A percentile compares a stretch with the other conserved stretches of the same genome.
phyloP scores from a whole-genome alignment of 2,329 filamentous ascomycete genomes.

The Fusarium stilboides region DNA sequence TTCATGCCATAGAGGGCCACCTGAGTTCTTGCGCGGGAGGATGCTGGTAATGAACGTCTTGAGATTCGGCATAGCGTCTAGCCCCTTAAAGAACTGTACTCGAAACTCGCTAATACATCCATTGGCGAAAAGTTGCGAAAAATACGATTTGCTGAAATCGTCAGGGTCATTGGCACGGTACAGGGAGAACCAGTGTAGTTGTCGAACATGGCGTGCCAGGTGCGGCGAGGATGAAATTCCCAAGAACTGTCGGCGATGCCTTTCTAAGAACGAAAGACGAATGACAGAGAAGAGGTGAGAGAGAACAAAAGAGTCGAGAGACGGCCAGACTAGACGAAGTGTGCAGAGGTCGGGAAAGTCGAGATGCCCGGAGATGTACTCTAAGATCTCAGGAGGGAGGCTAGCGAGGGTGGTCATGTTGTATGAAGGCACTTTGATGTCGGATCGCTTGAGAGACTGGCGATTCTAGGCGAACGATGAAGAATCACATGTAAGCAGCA shows the following conservation, averaged over 20 bases:
- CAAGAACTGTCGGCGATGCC: background rate
- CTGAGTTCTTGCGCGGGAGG: background rate
- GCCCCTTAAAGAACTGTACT: background rate
- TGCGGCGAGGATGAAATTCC: background rate
- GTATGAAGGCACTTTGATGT: too few relatives aligned
- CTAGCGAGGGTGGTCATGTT: too few relatives aligned
- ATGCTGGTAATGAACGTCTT: background rate
- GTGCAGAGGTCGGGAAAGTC: background rate
- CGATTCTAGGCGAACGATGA: background rate
- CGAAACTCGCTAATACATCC: background rate
- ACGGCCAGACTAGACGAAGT: background rate
- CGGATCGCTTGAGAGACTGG: too few relatives aligned
- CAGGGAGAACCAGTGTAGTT: background rate
- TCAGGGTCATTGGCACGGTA: background rate
- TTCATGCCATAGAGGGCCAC: background rate
- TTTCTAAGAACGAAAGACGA: background rate
- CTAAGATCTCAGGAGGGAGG: background rate
- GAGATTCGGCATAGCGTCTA: background rate
- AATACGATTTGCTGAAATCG: background rate
- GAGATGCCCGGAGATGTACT: background rate
- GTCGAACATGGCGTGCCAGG: background rate
- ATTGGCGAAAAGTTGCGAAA: background rate
- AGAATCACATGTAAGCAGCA: background rate
- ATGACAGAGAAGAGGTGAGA: background rate
- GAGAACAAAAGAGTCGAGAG: background rate